phyloP scores from a whole-genome alignment of 1,284 basidiomycete species.

The Ganoderma meredithae region DNA sequence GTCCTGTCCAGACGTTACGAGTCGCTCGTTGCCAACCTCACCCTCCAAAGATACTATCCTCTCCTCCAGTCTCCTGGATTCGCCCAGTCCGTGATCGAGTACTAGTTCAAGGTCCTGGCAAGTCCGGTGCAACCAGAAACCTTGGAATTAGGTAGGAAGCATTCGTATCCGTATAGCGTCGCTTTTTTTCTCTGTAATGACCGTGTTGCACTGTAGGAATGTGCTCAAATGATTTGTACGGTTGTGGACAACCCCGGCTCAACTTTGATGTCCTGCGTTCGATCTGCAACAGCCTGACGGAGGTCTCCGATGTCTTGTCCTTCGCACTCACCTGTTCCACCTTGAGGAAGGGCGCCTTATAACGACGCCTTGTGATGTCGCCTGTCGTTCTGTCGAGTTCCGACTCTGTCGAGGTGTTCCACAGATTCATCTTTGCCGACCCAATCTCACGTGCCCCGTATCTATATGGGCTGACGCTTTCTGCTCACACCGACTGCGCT shows the following conservation, averaged over 20 bases:
- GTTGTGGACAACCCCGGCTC: neutral
- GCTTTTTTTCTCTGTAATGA: too few species aligned
- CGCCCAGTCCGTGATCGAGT: too few species aligned
- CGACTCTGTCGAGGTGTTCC: neutral
- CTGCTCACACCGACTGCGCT: neutral
- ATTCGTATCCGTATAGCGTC: too few species aligned
- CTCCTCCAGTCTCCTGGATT: too few species aligned
- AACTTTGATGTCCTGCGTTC: constrained; percentile 5
- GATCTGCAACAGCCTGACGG: neutral
- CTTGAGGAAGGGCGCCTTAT: constrained; percentile 1
- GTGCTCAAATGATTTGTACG: too few species aligned
- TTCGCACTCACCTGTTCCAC: neutral
- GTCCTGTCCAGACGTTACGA: too few species aligned
- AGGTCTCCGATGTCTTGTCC: neutral
- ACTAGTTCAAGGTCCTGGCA: too few species aligned
- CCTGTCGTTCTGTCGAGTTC: neutral
- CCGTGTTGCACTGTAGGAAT: too few species aligned
- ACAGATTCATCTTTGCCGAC: constrained; percentile 1
- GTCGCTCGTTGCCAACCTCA: too few species aligned
- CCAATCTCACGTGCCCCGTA: neutral
- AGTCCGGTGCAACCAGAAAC: too few species aligned
- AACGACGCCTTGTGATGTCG: constrained; percentile 6
- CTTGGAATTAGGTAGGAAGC: too few species aligned
- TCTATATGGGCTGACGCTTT: neutral
- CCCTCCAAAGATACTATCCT: too few species aligned